These are phyloP conservation scores for Chlamydomonas sp. DNA, from an alignment of 139 green algal species.

Conservation along the genomic window DNA sequence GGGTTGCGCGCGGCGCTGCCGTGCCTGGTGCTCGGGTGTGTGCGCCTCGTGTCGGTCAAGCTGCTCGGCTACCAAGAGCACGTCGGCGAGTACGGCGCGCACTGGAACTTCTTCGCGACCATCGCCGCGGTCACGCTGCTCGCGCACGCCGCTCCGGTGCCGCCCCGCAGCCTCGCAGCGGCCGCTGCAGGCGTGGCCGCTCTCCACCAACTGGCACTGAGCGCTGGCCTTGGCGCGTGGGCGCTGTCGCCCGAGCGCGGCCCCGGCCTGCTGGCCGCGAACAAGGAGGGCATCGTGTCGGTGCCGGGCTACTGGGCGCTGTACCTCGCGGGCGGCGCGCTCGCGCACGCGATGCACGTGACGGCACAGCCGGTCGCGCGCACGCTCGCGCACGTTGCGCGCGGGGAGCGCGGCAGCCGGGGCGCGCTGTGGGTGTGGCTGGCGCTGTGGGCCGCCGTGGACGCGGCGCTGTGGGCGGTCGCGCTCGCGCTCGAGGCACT, in stretches of 20 bases:
- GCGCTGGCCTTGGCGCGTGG: slow-evolving; percentile 29
- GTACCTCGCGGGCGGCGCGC: slow-evolving; percentile 40
- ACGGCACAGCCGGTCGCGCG: slow-evolving; percentile 10
- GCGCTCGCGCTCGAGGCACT: slow-evolving; percentile 13
- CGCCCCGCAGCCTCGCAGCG: slow-evolving; percentile 7
- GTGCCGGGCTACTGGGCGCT: slow-evolving; percentile 68
- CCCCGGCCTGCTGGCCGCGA: slow-evolving; percentile 41
- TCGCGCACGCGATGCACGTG: slow-evolving; percentile 19
- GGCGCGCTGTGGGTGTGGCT: slow-evolving; percentile 27
- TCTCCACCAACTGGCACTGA: slow-evolving; percentile 36
- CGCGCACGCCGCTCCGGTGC: slow-evolving; percentile 20
- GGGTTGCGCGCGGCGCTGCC: slow-evolving; percentile 19
- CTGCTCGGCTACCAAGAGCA: slow-evolving; percentile 67
- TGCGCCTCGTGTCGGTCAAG: slow-evolving; percentile 35
- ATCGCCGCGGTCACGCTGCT: slow-evolving; percentile 58
- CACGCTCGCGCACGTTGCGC: not conserved
- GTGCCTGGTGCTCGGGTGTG: slow-evolving; percentile 40
- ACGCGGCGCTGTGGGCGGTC: slow-evolving; percentile 26
- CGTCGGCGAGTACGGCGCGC: slow-evolving; percentile 80
- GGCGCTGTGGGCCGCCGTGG: slow-evolving; percentile 5
- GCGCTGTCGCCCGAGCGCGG: slow-evolving; percentile 33
- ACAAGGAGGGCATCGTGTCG: slow-evolving; percentile 80
- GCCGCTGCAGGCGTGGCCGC: slow-evolving; percentile 16
- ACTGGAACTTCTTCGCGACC: slow-evolving; percentile 98
- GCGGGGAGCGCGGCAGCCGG: not conserved